phyloP scores from a whole-genome alignment of 1,284 basidiomycete species.

The Ganoderma boninense region DNA sequence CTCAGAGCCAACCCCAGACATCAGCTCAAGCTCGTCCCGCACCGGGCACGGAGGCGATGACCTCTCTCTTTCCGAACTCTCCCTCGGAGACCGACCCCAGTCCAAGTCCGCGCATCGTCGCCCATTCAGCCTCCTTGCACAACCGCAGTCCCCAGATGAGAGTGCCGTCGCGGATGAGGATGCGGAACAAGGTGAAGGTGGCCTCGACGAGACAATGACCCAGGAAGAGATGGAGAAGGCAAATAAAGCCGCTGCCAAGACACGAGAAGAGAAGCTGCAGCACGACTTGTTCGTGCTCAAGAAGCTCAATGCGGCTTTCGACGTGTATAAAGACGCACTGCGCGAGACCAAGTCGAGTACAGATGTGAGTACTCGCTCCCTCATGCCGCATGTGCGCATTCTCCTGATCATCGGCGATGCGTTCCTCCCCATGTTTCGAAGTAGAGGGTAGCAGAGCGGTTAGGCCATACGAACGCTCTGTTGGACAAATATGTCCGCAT shows the following conservation, averaged over 20 bases:
- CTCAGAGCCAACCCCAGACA: slow-evolving; percentile 57
- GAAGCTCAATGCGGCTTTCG: slow-evolving; percentile 75
- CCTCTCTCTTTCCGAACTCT: slow-evolving; percentile 71
- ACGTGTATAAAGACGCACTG: slow-evolving; percentile 70
- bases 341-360: slow-evolving; percentile 68
- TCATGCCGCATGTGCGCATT: not conserved
- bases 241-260: slow-evolving; percentile 46
- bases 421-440: no score
- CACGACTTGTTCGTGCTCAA: slow-evolving; percentile 74
- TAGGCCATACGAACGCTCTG: slow-evolving; percentile 74
- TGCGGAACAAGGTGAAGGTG: slow-evolving; percentile 35
- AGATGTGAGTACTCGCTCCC: slow-evolving; percentile 54
- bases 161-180: slow-evolving; percentile 41
- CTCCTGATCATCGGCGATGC: not conserved
- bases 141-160: slow-evolving; percentile 37
- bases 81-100: slow-evolving; percentile 50
- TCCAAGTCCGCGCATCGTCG: slow-evolving; percentile 28
- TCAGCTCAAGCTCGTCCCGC: slow-evolving; percentile 49
- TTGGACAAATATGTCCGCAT: slow-evolving; percentile 77
- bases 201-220: slow-evolving; percentile 40
- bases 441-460: slow-evolving; percentile 60
- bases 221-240: slow-evolving; percentile 41
- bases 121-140: slow-evolving; percentile 54
- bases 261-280: slow-evolving; percentile 75
- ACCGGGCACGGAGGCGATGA: slow-evolving; percentile 60